Base-by-base conservation (phyloP, 768 basidiomycete species). In the Termitomyces sp. region DNA sequence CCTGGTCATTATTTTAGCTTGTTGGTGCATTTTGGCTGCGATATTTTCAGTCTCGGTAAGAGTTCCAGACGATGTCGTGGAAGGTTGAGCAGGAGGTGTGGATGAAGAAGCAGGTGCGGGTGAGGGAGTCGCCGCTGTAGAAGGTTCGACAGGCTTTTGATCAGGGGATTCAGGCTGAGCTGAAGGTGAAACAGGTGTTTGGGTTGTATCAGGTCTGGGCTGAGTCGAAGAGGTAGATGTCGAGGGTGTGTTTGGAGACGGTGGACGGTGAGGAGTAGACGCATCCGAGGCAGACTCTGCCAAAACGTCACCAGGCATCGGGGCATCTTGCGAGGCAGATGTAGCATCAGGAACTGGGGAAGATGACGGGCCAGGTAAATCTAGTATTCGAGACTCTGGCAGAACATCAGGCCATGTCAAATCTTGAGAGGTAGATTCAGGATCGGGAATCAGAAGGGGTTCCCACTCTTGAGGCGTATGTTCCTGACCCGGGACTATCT, bases 391-490 rank as follows among this genome's bases (percentile, higher is more conserved):
- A 29, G 29, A 29, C 9, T 29, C 5, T 4, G 9, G 5, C 29
- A 9, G 9, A 29, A 29, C 29, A 9, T 29, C 29, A 29, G n/a
- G n/a, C n/a, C n/a, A n/a, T 54, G 5, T 52, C 3, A 54, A 52
- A 35, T 62, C 53, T 39, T 59, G 54, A 12, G 53, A 18, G 22
- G 39, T 25, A 32, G 46, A 41, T 33, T 52, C 52, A 32, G 54
- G 51, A 11, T 55, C 47, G 7, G 35, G 5, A 27, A 18, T 11
- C 15, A 22, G 29, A 33, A 65, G 56, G 11, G 62, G 62, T 27
- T 63, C 63, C 60, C 62, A 64, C 16, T 59, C 58, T 22, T 27
- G 36, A 16, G 10, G 53, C 38, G 29, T 29, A 22, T 20, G 7
- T 36, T 25, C 36, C 20, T 23, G 16, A 25, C 27, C 61, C 6